Evolutionary conservation across 2,329 filamentous ascomycete species (phyloP).

Genomic region (Zasmidium citrigriseum): DNA sequence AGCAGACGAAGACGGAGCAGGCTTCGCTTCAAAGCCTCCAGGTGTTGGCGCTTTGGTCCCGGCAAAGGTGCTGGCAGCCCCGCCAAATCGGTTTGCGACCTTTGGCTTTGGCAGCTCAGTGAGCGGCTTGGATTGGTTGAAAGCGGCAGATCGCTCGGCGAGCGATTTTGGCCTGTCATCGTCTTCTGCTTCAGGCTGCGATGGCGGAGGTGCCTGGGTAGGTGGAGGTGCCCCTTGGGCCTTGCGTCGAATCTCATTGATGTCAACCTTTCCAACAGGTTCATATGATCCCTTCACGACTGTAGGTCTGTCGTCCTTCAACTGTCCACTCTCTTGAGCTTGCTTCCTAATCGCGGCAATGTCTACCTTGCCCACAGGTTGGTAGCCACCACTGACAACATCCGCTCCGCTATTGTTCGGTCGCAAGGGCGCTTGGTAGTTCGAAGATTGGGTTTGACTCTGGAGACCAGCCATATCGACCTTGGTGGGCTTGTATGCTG

Average conservation of each 20-base stretch:
- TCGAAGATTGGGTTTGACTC: slow-evolving; percentile 68
- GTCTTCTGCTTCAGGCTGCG: slow-evolving; percentile 47
- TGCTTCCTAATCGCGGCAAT: slow-evolving; percentile 83
- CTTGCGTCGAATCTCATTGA: slow-evolving; percentile 85
- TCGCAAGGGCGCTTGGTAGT: slow-evolving; percentile 53
- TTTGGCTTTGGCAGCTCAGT: slow-evolving; percentile 92
- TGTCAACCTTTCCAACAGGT: slow-evolving; percentile 94
- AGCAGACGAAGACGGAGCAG: slow-evolving; percentile 53
- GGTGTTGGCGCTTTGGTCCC: slow-evolving; percentile 90
- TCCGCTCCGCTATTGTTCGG: slow-evolving; percentile 54
- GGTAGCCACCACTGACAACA: slow-evolving; percentile 82
- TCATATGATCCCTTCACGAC: slow-evolving; percentile 92
- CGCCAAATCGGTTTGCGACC: slow-evolving; percentile 83
- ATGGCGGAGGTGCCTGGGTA: slow-evolving; percentile 40
- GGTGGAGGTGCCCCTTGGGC: slow-evolving; percentile 61
- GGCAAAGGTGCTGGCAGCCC: slow-evolving; percentile 68
- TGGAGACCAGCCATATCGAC: slow-evolving; percentile 88
- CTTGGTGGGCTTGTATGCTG: slow-evolving; percentile 93
- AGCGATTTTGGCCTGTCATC: slow-evolving; percentile 62
- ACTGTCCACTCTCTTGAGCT: slow-evolving; percentile 60
- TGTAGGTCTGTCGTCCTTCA: slow-evolving; percentile 74
- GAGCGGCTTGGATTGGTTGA: slow-evolving; percentile 74
- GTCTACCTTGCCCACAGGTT: slow-evolving; percentile 95
- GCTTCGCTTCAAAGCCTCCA: slow-evolving; percentile 63
- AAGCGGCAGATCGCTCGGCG: slow-evolving; percentile 74